These are phyloP conservation scores for Leucaena leucocephala DNA, from an alignment of 306 rosid species.

Conservation along the genomic window DNA sequence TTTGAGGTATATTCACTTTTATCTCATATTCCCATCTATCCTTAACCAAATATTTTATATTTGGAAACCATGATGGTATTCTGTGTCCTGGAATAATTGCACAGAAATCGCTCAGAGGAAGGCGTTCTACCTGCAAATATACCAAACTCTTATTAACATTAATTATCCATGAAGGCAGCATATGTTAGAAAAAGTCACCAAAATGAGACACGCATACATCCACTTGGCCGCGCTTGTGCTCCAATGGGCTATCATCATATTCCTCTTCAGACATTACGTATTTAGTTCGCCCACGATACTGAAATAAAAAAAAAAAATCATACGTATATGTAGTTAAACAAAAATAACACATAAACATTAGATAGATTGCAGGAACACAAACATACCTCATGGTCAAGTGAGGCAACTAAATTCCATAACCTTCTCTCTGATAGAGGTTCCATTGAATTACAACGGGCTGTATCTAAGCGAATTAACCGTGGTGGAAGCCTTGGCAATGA, in stretches of 20 bases:
- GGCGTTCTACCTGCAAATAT: not conserved
- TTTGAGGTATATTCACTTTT: not conserved
- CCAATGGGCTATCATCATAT: no score
- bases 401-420: not conserved
- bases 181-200: no score
- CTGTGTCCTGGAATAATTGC: not conserved
- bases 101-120: not conserved
- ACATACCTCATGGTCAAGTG: not conserved
- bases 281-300: not conserved
- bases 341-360: not conserved
- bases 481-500: slow-evolving; percentile 1
- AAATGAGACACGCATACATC: no score
- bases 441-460: not conserved
- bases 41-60: not conserved
- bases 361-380: no score
- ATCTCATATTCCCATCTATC: not conserved
- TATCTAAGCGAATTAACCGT: not conserved
- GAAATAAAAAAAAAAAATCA: not conserved
- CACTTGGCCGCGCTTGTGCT: no score
- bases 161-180: not conserved
- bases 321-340: not conserved
- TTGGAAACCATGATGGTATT: not conserved
- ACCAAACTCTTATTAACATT: not conserved
- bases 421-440: not conserved
- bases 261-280: not conserved